Base-by-base conservation (phyloP, 805 yeast species). In the Lipomyces anomalus region DNA sequence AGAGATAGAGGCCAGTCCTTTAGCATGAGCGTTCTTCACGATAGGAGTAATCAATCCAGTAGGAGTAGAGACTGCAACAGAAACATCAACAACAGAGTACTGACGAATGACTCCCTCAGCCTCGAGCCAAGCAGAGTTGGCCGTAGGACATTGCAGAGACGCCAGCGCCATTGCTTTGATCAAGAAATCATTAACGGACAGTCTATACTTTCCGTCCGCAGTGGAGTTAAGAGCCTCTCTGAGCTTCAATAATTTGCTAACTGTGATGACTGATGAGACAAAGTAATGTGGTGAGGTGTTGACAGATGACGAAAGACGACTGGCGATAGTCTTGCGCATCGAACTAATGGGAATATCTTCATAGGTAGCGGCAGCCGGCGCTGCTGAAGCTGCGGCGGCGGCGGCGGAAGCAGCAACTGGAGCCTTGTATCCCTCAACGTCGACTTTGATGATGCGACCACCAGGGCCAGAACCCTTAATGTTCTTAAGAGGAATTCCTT, bases 21-120 rank as follows among this genome's bases (percentile, higher is more conserved):
- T 86, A 48, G 82, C 58, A 63, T 92, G 84, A 37, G 95, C 97
- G 63, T 82, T 75, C 68, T 79, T 81, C 57, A 92, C 89, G 61
- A 92, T 90, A 57, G 99, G 99, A 42, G 99, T 92, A 67, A 92
- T 82, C 58, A 92, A 76, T 42, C 99, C 99, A 42, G 95, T 79
- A 66, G 97, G 97, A 17, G 98, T 92, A 50, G 98, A 92, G 54
- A 92, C 99, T 34, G 99, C 99, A 50, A 90, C 97, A 21, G 97
- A 88, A 46, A 92, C 95, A 63, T 92, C 99, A 45, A 90, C 97
- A 61, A 79, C 82, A 62, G 75, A 73, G 78, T 79, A 92, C 71
- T 84, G 89, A 74, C 99, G 85, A 58, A 92, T 86, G 61, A 90
- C 82, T 56, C 88, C 87, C 71, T 92, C 83, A 33, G 75, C 69